Percentiles rank a stretch among this genome's conserved stretches.
Conservation (phyloP, 2,329 filamentous ascomycete genomes). For the Epichloe glyceriae region DNA sequence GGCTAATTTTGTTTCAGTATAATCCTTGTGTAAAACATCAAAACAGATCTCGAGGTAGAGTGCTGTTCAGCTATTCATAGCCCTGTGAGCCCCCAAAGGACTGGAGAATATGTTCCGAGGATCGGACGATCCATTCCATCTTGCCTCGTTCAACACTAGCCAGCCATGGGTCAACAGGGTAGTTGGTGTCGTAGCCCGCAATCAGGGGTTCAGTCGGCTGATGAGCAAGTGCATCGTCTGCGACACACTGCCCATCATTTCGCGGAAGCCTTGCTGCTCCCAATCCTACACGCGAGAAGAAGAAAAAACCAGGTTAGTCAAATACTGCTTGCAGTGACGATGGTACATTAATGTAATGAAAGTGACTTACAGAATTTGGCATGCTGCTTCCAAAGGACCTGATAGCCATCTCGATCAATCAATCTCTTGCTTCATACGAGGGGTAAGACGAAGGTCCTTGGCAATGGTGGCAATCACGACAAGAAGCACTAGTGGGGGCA, state of each 20-base stretch:
- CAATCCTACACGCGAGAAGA: constrained; percentile 18
- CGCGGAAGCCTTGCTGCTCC: constrained; percentile 22
- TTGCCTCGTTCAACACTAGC: constrained; percentile 24
- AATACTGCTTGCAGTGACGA: neutral
- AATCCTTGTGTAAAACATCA: constrained; percentile 1
- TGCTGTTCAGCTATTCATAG: constrained; percentile 13
- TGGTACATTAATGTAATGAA: neutral
- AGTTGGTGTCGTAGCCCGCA: constrained; percentile 21
- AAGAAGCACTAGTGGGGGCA: constrained; percentile 49
- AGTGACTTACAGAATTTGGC: constrained; percentile 35
- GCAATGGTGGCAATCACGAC: constrained; percentile 53
- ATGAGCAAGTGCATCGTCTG: constrained; percentile 27
- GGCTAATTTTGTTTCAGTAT: neutral
- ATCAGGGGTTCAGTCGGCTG: constrained; percentile 21
- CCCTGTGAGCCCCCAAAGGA: constrained; percentile 16
- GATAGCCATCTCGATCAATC: constrained; percentile 48
- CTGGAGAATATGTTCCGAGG: constrained; percentile 23
- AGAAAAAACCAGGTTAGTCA: constrained; percentile 8
- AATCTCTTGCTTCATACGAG: constrained; percentile 41
- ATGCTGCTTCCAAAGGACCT: constrained; percentile 36
- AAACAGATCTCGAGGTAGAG: neutral
- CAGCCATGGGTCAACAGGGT: constrained; percentile 27
- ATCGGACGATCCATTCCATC: constrained; percentile 26
- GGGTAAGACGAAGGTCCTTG: constrained; percentile 39
- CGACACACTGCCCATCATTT: constrained; percentile 25